Evolutionary conservation across 306 rosid species (phyloP).

Genomic region (Lagenaria siceraria): DNA sequence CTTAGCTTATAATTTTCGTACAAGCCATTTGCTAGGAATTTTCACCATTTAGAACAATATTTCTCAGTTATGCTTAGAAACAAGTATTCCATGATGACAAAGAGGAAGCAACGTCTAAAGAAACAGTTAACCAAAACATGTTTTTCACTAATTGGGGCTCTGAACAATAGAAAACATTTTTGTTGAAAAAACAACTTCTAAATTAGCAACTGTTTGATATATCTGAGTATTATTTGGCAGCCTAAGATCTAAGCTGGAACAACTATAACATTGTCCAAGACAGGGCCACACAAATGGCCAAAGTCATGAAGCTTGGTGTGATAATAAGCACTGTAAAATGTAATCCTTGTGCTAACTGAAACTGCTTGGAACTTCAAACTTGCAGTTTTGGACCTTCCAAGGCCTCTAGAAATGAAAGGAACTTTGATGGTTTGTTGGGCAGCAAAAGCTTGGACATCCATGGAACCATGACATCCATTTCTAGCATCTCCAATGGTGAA

Average conservation of each 20-base stretch:
- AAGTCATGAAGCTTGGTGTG: constrained; percentile 27
- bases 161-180: background rate
- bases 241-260: constrained; percentile 13
- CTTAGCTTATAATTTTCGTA: too few species aligned
- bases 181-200: background rate
- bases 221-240: background rate
- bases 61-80: background rate
- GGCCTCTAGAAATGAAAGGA: constrained; percentile 20
- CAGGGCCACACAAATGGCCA: constrained; percentile 43
- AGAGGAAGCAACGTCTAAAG: background rate
- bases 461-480: constrained; percentile 36
- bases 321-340: constrained; percentile 35
- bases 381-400: constrained; percentile 28
- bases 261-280: constrained; percentile 33
- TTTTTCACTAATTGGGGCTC: background rate
- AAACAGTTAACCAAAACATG: background rate
- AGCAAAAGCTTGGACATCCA: constrained; percentile 37
- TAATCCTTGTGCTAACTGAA: constrained; percentile 14
- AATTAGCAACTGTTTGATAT: background rate
- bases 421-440: constrained; percentile 23
- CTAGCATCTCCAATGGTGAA: constrained; percentile 49
- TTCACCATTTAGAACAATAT: background rate
- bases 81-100: background rate
- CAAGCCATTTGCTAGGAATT: too few species aligned
- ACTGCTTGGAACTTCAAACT: constrained; percentile 33